Evolutionary conservation across 768 basidiomycete genomes (phyloP), one percentile per base, ranked within the genome.

Genomic region (Boletellus ananiceps): DNA sequence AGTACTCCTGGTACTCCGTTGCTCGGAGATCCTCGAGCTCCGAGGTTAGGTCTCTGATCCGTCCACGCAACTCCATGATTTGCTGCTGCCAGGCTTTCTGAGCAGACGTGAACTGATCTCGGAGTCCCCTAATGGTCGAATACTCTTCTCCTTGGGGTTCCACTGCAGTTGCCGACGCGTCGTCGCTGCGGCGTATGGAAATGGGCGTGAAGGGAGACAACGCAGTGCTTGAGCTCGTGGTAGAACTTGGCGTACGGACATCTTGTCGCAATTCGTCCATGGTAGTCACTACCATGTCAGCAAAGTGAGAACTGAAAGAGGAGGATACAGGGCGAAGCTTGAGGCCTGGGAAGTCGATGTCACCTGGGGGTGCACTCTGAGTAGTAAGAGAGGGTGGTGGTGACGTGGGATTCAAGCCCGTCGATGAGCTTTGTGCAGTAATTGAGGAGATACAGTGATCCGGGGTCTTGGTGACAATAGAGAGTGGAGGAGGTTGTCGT

Each of bases 321-420:
- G 82, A 81, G 18, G 89, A 91, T 15, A 90, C 73, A 3, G 88
- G 88, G 14, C 89, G 79, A 44, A 92, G 68, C 57, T 79, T 82
- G 40, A 92, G 74, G 3, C 78, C 70, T 11, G 83, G 75, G 58
- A 90, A 91, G 44, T 81, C 79, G 1, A 75, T 68, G 8, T 79
- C 73, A 39, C 77, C 71, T 18, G 86, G 74, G 2, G 87, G 88
- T 23, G 86, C 86, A 57, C 83, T 87, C 55, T 76, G 77, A 33
- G 63, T 51, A 36, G 44, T 43, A 13, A 61, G 60, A 8, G 61
- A 48, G 46, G 52, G 38, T 37, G 50, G 34, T 25, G 40, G 27
- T 5, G 51, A 37, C 40, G 57, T 43, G 9, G 53, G 63, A 32
- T 42, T 49, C 38, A 48, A 46, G 34, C 45, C 31, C 19, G 25